Evolutionary conservation across 768 basidiomycete species (phyloP).

Genomic region (Hysterangium stoloniferum): DNA sequence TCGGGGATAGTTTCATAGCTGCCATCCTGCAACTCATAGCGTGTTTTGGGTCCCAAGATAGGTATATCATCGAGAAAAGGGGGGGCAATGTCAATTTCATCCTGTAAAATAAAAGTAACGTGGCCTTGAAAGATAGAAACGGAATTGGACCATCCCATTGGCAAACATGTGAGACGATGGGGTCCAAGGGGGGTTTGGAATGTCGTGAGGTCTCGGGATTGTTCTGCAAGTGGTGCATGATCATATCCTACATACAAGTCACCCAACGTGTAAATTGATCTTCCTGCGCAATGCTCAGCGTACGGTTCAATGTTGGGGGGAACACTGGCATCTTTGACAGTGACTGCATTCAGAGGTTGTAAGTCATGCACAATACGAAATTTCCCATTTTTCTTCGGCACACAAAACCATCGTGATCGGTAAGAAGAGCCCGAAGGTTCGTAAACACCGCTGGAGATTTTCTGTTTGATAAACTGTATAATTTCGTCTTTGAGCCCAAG

Average conservation of each 20-base stretch:
- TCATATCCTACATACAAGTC: slow-evolving; percentile 17
- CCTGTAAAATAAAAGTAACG: slow-evolving; percentile 13
- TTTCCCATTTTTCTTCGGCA: slow-evolving; percentile 16
- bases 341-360: slow-evolving; percentile 16
- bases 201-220: slow-evolving; percentile 16
- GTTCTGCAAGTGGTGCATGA: slow-evolving; percentile 2
- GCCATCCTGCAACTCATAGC: slow-evolving; percentile 9
- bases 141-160: slow-evolving; percentile 15
- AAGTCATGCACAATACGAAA: slow-evolving; percentile 16
- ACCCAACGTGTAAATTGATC: slow-evolving; percentile 14
- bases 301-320: slow-evolving; percentile 16
- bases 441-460: slow-evolving; percentile 19
- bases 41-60: slow-evolving; percentile 14
- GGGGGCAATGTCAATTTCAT: slow-evolving; percentile 3
- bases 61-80: slow-evolving; percentile 22
- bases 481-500: slow-evolving; percentile 10
- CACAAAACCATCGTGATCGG: slow-evolving; percentile 22
- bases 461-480: slow-evolving; percentile 19
- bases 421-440: slow-evolving; percentile 20
- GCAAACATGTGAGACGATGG: slow-evolving; percentile 2
- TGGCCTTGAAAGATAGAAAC: slow-evolving; percentile 11
- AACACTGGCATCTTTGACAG: slow-evolving; percentile 14
- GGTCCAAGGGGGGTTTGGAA: slow-evolving; percentile 13
- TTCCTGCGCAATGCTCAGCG: slow-evolving; percentile 22
- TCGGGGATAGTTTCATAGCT: slow-evolving; percentile 12